Evolutionary conservation across 192 early-diverging fungal genomes (phyloP), one percentile per base, ranked within the genome.

Genomic region (Oehlia diaphana): DNA sequence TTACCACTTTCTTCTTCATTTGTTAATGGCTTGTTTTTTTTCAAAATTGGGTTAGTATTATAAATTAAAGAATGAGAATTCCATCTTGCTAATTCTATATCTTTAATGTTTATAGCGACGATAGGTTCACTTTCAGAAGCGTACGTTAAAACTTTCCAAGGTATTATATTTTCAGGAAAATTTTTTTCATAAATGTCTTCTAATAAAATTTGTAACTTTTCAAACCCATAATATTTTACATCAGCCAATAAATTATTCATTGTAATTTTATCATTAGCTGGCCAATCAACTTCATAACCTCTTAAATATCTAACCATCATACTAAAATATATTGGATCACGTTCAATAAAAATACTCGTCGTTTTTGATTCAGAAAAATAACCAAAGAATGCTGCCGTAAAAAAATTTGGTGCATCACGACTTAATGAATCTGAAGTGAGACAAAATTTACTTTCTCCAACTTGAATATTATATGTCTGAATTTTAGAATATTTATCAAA

Each of bases 171-270:
- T 35, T 14, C 16, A 7, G 67, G 67, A 16, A 31, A 69, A 37
- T 39, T 16, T 8, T 69, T 39, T 69, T 69, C 67, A 69, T 69
- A 69, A 6, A 21, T 39, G 9, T 69, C 31, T 69, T 69, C 67
- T n/a, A 69, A 69, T 12, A 69, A 39, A 37, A 16, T 69, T 69
- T 37, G 67, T 39, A 69, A 69, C 9, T n/a, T 31, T 33, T 69
- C 67, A 69, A 69, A 69, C 0, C 67, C 67, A 31, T 69, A 69
- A 39, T 69, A 69, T 10, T 69, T 69, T 69, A 69, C 67, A 31
- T 69, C 67, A 9, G 16, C 31, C 9, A 69, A 37, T n/a, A 69
- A 39, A 69, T 69, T 69, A 19, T 35, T 69, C 67, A 69, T 69
- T 8, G 67, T 16, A 19, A 33, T 33, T 31, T 69, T 31, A 3